Base-by-base conservation (phyloP, 768 basidiomycete genomes). In the Mycena metata region DNA sequence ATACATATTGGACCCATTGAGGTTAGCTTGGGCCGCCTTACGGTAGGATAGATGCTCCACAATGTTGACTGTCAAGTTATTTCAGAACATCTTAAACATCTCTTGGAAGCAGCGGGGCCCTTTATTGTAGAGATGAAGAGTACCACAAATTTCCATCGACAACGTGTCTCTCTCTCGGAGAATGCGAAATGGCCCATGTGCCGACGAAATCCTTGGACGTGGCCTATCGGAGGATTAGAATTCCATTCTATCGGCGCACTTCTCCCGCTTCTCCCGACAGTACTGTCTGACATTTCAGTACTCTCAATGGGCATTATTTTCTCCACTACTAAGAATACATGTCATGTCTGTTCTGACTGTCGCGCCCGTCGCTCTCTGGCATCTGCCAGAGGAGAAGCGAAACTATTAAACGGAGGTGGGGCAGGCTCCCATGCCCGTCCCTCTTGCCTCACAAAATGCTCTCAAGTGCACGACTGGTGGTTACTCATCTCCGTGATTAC, bases 261-360 rank as follows among this genome's bases (percentile, higher is more conserved):
- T 52, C 51, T 52, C 51, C 51, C 51, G 30, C 51, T 52, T 52
- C 51, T 52, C 51, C 51, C 51, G 51, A 52, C 51, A 52, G 51
- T 52, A 36, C 51, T 35, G 51, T 52, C 51, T 15, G 30, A 30
- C 51, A 52, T 52, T 52, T 52, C 51, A 52, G 51, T 36, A 30
- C 51, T 52, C 51, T 30, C 3, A 30, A 30, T 30, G 30, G 30
- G 51, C 51, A 35, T 52, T 52, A 47, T 47, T 47, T 47, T 47
- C 35, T 30, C 30, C n/a, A n/a, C 8, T 35, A 35, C 26, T 33
- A 52, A 52, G 51, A 52, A 52, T 52, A 52, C 30, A 35, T 16
- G 35, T 30, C 51, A 52, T 52, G 51, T 52, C 51, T 52, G 51
- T 52, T 30, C 51, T 52, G 51, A 52, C 51, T 52, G 51, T 52